A percentile compares a stretch with the other conserved stretches of the same genome.
Evolutionary conservation across 2,329 filamentous ascomycete species (phyloP).

Genomic region (Calonectria pseudoreteaudii): DNA sequence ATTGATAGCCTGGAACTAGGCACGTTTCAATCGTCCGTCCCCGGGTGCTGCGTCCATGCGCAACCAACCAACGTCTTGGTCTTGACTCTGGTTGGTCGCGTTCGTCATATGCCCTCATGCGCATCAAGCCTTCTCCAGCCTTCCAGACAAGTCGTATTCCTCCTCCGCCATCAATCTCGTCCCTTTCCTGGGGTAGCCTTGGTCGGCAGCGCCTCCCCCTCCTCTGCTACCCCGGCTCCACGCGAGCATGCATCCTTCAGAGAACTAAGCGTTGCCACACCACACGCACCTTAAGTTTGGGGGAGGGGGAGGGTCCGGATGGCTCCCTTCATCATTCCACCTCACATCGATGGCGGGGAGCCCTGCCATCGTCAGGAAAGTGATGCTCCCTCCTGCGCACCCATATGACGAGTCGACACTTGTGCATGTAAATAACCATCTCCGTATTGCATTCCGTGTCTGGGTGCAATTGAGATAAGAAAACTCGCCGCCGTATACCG

Average conservation of each 20-base stretch:
- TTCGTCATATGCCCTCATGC: slow-evolving; percentile 11
- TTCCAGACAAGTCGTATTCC: slow-evolving; percentile 9
- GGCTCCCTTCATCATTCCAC: slow-evolving; percentile 24
- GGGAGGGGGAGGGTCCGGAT: slow-evolving; percentile 1
- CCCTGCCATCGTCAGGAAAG: slow-evolving; percentile 12
- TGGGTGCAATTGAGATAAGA: slow-evolving; percentile 15
- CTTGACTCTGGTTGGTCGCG: slow-evolving; percentile 17
- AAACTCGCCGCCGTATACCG: slow-evolving; percentile 2
- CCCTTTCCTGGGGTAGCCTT: slow-evolving; percentile 21
- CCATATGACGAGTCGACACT: slow-evolving; percentile 10
- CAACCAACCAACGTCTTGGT: slow-evolving; percentile 27
- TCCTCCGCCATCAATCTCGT: background rate
- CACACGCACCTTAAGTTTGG: slow-evolving; percentile 10
- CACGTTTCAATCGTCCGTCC: slow-evolving; percentile 32
- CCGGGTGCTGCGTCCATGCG: slow-evolving; percentile 24
- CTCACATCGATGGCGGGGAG: slow-evolving; percentile 14
- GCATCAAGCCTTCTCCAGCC: background rate
- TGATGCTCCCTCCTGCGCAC: background rate
- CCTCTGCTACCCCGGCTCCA: slow-evolving; percentile 29
- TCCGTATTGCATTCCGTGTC: slow-evolving; percentile 8
- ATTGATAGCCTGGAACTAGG: slow-evolving; percentile 32
- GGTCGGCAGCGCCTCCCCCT: slow-evolving; percentile 27
- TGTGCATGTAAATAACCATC: background rate
- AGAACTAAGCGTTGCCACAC: slow-evolving; percentile 22
- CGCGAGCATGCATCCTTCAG: slow-evolving; percentile 31